phyloP scores from a whole-genome alignment of 1,139 yeast species.

The Debaryomyces udenii region DNA sequence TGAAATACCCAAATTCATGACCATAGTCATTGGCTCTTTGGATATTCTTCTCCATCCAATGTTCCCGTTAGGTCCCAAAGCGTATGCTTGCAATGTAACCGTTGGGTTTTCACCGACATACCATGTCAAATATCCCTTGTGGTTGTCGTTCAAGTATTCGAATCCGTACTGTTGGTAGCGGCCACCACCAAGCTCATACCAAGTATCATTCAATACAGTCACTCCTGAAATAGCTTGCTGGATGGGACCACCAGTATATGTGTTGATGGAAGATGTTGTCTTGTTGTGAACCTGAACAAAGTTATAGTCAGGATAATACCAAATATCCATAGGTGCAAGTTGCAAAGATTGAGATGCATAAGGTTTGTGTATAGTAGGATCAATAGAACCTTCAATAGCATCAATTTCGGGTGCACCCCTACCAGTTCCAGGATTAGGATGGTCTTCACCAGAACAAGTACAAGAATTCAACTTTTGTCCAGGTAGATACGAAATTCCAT shows the following conservation, averaged over 20 bases:
- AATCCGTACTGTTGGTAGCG: constrained; percentile 73
- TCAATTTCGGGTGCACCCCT: constrained; percentile 93
- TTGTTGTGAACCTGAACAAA: constrained; percentile 65
- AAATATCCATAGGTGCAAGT: constrained; percentile 82
- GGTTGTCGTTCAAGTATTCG: constrained; percentile 72
- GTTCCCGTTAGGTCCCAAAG: constrained; percentile 83
- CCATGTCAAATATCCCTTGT: constrained; percentile 79
- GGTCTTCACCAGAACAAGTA: constrained; percentile 75
- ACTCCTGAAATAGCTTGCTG: constrained; percentile 84
- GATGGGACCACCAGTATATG: constrained; percentile 80
- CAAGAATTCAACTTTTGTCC: constrained; percentile 75
- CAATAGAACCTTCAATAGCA: constrained; percentile 74
- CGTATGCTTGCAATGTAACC: constrained; percentile 59
- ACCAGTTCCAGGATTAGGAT: constrained; percentile 78
- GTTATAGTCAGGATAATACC: constrained; percentile 83
- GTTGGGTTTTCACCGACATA: constrained; percentile 73
- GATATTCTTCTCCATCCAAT: constrained; percentile 73
- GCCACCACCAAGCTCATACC: constrained; percentile 70
- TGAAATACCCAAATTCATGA: constrained; percentile 79
- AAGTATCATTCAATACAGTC: constrained; percentile 66
- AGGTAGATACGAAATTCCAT: constrained; percentile 76
- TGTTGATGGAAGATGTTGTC: constrained; percentile 68
- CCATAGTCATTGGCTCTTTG: constrained; percentile 84
- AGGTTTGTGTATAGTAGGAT: constrained; percentile 44
- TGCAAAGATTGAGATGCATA: constrained; percentile 82